phyloP scores from a whole-genome alignment of 169 alveolate species.

The Cryptosporidium canis region DNA sequence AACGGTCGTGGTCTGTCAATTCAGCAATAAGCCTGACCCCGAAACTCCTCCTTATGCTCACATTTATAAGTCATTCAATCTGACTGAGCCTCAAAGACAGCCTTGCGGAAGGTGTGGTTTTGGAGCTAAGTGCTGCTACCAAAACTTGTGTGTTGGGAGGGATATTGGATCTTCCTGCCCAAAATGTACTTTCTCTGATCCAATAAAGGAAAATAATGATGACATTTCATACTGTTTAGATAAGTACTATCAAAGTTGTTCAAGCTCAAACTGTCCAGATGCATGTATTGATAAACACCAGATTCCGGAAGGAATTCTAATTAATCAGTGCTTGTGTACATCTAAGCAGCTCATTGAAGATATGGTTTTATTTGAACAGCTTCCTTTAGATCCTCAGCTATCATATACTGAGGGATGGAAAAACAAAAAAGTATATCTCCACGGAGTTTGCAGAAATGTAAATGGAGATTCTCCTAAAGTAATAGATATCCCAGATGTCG shows the following conservation, averaged over 20 bases:
- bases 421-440: constrained; percentile 40
- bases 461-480: constrained; percentile 12
- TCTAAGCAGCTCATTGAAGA: constrained; percentile 60
- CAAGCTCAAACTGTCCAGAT: constrained; percentile 54
- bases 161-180: constrained; percentile 65
- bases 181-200: constrained; percentile 58
- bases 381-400: constrained; percentile 57
- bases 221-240: constrained; percentile 53
- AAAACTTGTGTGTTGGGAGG: constrained; percentile 61
- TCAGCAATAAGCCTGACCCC: constrained; percentile 65
- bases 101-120: constrained; percentile 72
- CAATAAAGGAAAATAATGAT: constrained; percentile 34
- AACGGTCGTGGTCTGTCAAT: constrained; percentile 63
- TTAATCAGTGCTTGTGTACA: constrained; percentile 63
- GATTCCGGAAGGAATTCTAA: constrained; percentile 29
- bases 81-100: constrained; percentile 70
- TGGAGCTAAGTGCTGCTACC: constrained; percentile 66
- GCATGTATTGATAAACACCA: constrained; percentile 61
- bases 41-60: constrained; percentile 64
- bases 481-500: constrained; percentile 44
- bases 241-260: constrained; percentile 45
- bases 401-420: constrained; percentile 72
- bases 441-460: constrained; percentile 47
- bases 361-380: constrained; percentile 57
- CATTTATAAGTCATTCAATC: constrained; percentile 28